Percentiles rank a stretch among this genome's conserved stretches.
Conservation (phyloP, 257 asterid species). For the Lavandula angustifolia region DNA sequence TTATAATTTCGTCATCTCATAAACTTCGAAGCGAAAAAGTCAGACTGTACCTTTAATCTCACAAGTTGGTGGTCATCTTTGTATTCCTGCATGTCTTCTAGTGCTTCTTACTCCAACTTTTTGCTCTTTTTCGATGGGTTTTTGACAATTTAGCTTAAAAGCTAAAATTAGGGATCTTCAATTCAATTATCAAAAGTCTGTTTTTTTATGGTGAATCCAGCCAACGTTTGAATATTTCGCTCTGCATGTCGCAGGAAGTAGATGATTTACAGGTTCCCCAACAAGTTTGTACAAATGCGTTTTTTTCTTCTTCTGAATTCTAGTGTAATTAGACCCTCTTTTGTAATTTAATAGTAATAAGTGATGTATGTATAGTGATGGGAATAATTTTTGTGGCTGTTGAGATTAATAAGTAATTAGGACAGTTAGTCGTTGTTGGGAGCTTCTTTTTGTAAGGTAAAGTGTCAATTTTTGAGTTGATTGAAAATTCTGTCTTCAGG, state of each 20-base stretch:
- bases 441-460: not conserved
- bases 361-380: constrained; percentile 15
- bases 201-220: constrained; percentile 10
- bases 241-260: constrained; percentile 47
- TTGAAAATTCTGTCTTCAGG: constrained; percentile 10
- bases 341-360: not conserved
- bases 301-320: constrained; percentile 4
- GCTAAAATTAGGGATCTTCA: constrained; percentile 40
- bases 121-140: constrained; percentile 18
- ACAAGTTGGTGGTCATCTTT: constrained; percentile 1
- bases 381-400: constrained; percentile 10
- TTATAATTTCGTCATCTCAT: not conserved
- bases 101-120: not conserved
- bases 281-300: constrained; percentile 24
- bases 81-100: constrained; percentile 27
- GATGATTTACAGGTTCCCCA: constrained; percentile 18
- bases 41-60: constrained; percentile 19
- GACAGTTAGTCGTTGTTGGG: constrained; percentile 4
- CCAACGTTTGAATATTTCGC: constrained; percentile 6
- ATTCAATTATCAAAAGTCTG: constrained; percentile 29
- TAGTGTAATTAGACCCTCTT: constrained; percentile 21
- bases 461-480: constrained; percentile 8
- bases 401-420: constrained; percentile 7
- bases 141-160: constrained; percentile 6
- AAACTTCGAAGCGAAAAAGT: not conserved